Conservation (phyloP, 257 asterid genomes). For the Nicotiana paniculata region DNA sequence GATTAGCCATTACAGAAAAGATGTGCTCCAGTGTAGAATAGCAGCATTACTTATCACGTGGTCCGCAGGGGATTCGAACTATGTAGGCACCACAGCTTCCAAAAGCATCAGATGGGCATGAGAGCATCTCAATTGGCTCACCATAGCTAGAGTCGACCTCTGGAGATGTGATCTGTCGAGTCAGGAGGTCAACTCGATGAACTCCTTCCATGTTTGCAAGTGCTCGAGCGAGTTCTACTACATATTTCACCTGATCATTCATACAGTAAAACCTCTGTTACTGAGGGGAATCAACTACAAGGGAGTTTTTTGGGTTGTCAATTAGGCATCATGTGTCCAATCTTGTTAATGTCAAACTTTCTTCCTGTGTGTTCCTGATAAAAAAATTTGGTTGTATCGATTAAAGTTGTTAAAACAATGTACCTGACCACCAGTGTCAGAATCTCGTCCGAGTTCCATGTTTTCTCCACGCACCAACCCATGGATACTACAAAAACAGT, state of each 20-base stretch:
- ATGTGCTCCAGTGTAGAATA: background rate
- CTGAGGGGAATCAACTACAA: background rate
- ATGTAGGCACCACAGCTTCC: slow-evolving; percentile 64
- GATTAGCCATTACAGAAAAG: background rate
- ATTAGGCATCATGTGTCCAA: background rate
- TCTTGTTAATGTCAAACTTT: background rate
- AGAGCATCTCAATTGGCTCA: slow-evolving; percentile 66
- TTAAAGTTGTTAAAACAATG: background rate
- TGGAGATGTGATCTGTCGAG: slow-evolving; percentile 51
- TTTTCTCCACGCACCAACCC: slow-evolving; percentile 73
- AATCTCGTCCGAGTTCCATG: slow-evolving; percentile 77
- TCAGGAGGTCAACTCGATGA: slow-evolving; percentile 63
- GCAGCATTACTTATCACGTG: slow-evolving; percentile 33
- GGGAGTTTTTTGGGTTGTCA: background rate
- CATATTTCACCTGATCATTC: slow-evolving; percentile 47
- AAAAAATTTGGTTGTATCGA: background rate
- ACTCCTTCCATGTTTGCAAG: slow-evolving; percentile 49
- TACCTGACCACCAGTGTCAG: slow-evolving; percentile 80
- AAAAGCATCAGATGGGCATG: slow-evolving; percentile 47
- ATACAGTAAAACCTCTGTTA: background rate
- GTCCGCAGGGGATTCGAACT: slow-evolving; percentile 61
- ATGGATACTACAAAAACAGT: slow-evolving; percentile 47
- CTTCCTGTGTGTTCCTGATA: background rate
- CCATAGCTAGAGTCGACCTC: slow-evolving; percentile 54
- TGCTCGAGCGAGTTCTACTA: slow-evolving; percentile 63